These are phyloP conservation scores for Globisporangium irregulare DNA, from an alignment of 352 stramenopile genomes.

Conservation along the genomic window DNA sequence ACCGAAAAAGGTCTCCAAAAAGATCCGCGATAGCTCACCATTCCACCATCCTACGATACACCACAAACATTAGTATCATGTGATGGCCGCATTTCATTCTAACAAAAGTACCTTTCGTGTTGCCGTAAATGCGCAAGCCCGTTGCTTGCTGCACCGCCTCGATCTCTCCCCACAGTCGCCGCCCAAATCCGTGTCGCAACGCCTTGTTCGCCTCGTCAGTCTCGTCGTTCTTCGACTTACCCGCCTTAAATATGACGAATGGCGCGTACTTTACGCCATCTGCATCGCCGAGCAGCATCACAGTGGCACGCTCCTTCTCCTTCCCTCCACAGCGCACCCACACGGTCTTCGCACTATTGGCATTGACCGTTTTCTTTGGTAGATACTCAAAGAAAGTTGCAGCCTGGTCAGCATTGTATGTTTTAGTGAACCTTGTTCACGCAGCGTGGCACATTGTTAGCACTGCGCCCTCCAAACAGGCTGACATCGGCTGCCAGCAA, in stretches of 20 bases:
- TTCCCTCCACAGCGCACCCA: slow-evolving; percentile 9
- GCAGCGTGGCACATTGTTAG: not conserved
- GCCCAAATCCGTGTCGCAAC: not conserved
- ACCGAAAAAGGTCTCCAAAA: not conserved
- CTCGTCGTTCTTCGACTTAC: slow-evolving; percentile 3
- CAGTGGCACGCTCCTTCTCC: slow-evolving; percentile 16
- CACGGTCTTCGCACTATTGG: slow-evolving; percentile 6
- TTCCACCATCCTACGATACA: slow-evolving; percentile 3
- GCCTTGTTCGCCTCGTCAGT: not conserved
- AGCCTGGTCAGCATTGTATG: slow-evolving; percentile 22
- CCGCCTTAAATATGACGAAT: slow-evolving; percentile 4
- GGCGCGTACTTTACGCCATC: not conserved
- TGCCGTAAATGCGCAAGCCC: slow-evolving; percentile 1
- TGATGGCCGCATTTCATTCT: not conserved
- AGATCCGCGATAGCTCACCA: not conserved
- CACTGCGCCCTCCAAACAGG: not conserved
- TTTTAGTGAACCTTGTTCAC: not conserved
- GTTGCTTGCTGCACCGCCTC: not conserved
- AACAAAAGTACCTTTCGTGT: slow-evolving; percentile 1
- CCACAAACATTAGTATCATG: slow-evolving; percentile 2
- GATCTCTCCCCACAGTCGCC: not conserved
- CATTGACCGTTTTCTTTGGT: slow-evolving; percentile 5
- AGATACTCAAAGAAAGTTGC: slow-evolving; percentile 19
- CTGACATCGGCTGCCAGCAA: slow-evolving; percentile 1
- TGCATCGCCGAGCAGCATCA: slow-evolving; percentile 21